These are phyloP conservation scores for Auricularia sp. DNA, from an alignment of 768 basidiomycete species.

Conservation along the genomic window DNA sequence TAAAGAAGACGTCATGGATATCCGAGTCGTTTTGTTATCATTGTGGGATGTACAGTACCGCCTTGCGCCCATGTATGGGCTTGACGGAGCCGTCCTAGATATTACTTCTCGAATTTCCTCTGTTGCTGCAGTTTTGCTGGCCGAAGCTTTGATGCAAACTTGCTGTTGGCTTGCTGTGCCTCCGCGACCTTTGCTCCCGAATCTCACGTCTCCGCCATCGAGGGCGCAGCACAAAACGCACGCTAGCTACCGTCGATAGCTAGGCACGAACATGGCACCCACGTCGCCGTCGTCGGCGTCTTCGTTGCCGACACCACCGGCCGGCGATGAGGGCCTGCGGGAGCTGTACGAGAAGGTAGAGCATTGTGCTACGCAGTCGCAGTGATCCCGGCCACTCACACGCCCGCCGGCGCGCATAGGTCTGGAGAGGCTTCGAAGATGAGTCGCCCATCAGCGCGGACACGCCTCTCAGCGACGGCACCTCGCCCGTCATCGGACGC, in stretches of 20 bases:
- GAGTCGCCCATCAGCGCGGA: conserved; percentile 26
- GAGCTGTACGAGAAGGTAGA: conserved; percentile 54
- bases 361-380: not conserved
- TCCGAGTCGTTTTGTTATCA: too few species aligned
- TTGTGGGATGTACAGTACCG: too few species aligned
- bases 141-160: too few species aligned
- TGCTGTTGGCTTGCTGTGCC: too few species aligned
- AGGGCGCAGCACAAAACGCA: not conserved
- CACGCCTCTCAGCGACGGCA: not conserved
- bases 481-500: not conserved
- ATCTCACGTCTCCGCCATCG: not conserved
- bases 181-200: not conserved
- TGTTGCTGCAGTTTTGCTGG: too few species aligned
- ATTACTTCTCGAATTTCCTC: too few species aligned
- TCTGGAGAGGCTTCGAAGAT: conserved; percentile 58
- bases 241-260: not conserved
- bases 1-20: too few species aligned
- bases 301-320: conserved; percentile 21
- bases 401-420: conserved; percentile 16
- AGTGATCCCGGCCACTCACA: not conserved
- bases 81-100: too few species aligned
- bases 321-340: conserved; percentile 63
- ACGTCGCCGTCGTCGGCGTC: not conserved
- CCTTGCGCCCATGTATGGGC: too few species aligned
- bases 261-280: not conserved